Evolutionary conservation across 306 rosid genomes (phyloP), one percentile per base, ranked within the genome.

Genomic region (Dalbergia cultrata): DNA sequence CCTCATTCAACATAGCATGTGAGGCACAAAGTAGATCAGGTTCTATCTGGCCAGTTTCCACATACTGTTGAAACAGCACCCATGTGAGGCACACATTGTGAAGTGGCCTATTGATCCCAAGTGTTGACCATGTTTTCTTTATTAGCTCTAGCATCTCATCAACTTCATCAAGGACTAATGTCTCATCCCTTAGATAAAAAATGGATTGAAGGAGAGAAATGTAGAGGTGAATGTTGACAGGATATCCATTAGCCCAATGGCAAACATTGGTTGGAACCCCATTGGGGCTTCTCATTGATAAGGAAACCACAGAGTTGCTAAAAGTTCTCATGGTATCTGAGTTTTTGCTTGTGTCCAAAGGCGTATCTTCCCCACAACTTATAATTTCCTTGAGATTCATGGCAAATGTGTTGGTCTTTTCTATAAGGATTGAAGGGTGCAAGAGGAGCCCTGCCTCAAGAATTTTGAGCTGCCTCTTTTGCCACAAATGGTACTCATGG

Each of bases 161-260:
- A 6, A 95, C 94, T 65, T 95, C 98, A 37, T 95, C 99, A 1
- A 93, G 93, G 64, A 95, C 93, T 56, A 72, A 54, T 0, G 98
- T 95, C 78, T 93, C 96, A 5, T 95, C 98, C 52, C 81, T 80
- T 8, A 82, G 44, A 74, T 95, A 96, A 14, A 95, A 95, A 12
- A 91, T 80, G 6, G 98, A 76, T 19, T 88, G 91, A 17, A 95
- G 93, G 8, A 95, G 94, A 33, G 93, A 75, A 8, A 73, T 83
- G 31, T 95, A 95, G 80, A 95, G 77, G 78, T 91, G 92, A 47
- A 93, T 37, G 88, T 93, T 95, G 64, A 95, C 73, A 34, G 99
- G 98, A 78, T 69, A 93, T 6, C 99, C 98, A 68, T 95, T 95
- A 7, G 98, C 98, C 98, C 99, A 95, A 54, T 93, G 96, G 64